A percentile compares a stretch with the other conserved stretches of the same genome.
phyloP scores from a whole-genome alignment of 106 monocot species.

The Allium sativum region DNA sequence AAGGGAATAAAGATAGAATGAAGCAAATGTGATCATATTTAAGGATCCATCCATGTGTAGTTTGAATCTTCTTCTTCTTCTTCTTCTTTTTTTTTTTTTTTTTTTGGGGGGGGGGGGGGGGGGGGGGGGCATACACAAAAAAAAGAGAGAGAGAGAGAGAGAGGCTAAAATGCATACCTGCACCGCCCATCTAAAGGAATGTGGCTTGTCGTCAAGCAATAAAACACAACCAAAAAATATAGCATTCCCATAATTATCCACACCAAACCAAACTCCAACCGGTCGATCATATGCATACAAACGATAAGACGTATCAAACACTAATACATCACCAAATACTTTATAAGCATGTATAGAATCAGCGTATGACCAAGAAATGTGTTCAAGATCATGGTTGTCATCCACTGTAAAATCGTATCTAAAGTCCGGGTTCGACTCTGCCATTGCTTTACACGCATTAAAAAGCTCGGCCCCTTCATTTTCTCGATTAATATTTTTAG shows the following conservation, averaged over 20 bases:
- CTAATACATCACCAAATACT: constrained; percentile 64
- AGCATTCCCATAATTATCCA: constrained; percentile 66
- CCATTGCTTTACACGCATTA: constrained; percentile 56
- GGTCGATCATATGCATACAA: constrained; percentile 65
- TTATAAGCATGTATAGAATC: constrained; percentile 58
- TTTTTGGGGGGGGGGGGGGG: too few species aligned
- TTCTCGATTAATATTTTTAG: constrained; percentile 54
- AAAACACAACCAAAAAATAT: constrained; percentile 68
- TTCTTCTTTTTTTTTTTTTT: too few species aligned
- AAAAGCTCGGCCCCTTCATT: constrained; percentile 70
- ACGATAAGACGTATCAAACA: constrained; percentile 65
- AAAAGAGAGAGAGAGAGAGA: not conserved
- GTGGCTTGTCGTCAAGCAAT: constrained; percentile 46
- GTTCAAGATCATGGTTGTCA: constrained; percentile 36
- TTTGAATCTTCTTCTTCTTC: too few species aligned
- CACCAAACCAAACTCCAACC: constrained; percentile 72
- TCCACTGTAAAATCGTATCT: constrained; percentile 52
- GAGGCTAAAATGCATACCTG: constrained; percentile 26
- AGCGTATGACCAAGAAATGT: constrained; percentile 61
- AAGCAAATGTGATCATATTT: too few species aligned
- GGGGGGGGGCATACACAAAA: too few species aligned
- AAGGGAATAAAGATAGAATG: too few species aligned
- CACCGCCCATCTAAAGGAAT: constrained; percentile 64
- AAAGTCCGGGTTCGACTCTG: constrained; percentile 43
- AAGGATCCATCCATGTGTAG: too few species aligned